Evolutionary conservation across 768 basidiomycete species (phyloP), one percentile per base, ranked within the genome.

Genomic region (Nidularia sp.): DNA sequence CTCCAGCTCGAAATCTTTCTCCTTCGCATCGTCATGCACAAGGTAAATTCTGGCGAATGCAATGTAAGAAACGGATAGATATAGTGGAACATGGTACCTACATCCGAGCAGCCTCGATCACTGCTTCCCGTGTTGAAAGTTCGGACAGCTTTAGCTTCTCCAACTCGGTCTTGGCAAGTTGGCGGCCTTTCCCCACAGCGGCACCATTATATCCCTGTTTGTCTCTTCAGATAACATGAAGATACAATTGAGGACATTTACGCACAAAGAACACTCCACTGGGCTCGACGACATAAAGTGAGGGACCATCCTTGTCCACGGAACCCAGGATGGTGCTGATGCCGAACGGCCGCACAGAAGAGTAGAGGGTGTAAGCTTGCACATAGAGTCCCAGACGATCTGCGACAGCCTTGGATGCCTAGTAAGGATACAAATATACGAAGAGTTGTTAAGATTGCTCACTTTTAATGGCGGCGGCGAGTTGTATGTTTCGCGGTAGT

Each of bases 1-100:
- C 70, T 99, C 97, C 29, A 99, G 81, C 66, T 98, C 97, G 57
- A 99, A 98, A 47, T 95, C 91, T 66, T 98, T 98, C 73, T 98
- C 95, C 69, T 98, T 97, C 55, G 90, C 86, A 65, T 98, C 97
- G 56, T 98, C 96, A 64, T 99, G 97, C 12, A 97, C 94, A 39
- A 93, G 82, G 70, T 99, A 93, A 65, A 98, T 96, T 65, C 96
- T 99, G 65, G 12, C 6, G 48, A 42, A 35, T 10, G 34, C 43
- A 10, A 45, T 42, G 15, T 48, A 15, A 25, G 34, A 8, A 52
- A 44, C 41, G 33, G 22, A 32, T 34, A 43, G 47, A 33, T 18
- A 45, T 22, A 8, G 8, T 45, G 9, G 22, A 0, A 15, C 18
- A 18, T 31, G 36, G 18, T 18, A 75, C 90, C 58, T 65, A 98